phyloP scores from a whole-genome alignment of 1,284 basidiomycete species.

The Pseudozyma hubeiensis region DNA sequence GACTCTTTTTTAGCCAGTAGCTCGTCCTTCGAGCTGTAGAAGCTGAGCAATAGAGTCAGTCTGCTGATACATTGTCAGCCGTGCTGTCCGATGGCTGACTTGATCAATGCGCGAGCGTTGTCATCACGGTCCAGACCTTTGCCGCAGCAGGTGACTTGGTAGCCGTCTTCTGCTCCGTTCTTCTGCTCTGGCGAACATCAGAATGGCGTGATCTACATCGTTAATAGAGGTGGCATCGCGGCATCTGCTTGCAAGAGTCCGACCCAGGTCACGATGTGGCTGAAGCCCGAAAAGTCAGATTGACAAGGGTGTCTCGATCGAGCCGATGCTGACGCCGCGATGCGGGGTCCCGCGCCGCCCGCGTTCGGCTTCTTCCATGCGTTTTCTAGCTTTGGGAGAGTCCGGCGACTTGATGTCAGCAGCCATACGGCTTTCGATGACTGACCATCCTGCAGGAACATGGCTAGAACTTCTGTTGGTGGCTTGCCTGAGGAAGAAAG shows the following conservation, averaged over 20 bases:
- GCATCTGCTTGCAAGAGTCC: neutral
- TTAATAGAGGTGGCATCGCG: too few relatives aligned
- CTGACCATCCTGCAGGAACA: too few relatives aligned
- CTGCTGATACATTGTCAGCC: neutral
- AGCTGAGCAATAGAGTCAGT: neutral
- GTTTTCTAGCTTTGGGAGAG: neutral
- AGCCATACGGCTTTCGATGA: too few relatives aligned
- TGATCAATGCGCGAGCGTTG: neutral
- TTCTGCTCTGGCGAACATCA: neutral
- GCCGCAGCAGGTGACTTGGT: too few relatives aligned
- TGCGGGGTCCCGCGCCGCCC: neutral
- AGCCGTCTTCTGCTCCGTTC: too few relatives aligned
- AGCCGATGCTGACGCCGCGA: neutral
- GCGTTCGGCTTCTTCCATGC: too few relatives aligned
- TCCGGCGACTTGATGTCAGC: neutral
- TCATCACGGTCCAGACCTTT: slow-evolving; percentile 2
- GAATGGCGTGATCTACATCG: neutral
- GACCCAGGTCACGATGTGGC: neutral
- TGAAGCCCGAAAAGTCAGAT: neutral
- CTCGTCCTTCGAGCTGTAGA: too few relatives aligned
- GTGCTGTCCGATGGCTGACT: neutral
- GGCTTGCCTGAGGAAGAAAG: too few relatives aligned
- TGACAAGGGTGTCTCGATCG: neutral
- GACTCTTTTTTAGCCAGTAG: too few relatives aligned
- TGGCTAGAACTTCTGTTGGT: too few relatives aligned